A percentile compares a stretch with the other conserved stretches of the same genome.
Conservation (phyloP, 2,329 filamentous ascomycete species). For the Trichoderma pleuroti region DNA sequence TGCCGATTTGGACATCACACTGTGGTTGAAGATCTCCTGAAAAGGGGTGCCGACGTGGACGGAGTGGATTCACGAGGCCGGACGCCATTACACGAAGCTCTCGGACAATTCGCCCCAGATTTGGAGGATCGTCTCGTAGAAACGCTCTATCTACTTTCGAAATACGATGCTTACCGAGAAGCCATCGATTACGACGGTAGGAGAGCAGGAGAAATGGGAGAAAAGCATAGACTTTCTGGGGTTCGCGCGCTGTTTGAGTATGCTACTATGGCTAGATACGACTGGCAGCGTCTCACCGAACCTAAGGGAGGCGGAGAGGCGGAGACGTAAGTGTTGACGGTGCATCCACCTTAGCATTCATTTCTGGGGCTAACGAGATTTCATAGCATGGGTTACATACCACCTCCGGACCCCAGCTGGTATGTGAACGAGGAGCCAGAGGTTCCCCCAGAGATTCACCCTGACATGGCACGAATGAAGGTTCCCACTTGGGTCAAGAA, state of each 20-base stretch:
- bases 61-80: not conserved
- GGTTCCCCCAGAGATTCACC: not conserved
- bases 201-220: not conserved
- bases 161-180: not conserved
- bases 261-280: not conserved
- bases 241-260: constrained; percentile 11
- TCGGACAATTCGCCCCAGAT: not conserved
- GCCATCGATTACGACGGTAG: not conserved
- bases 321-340: not conserved
- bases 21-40: not conserved
- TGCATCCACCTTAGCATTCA: not conserved
- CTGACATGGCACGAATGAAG: not conserved
- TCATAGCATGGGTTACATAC: not conserved
- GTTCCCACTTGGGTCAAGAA: not conserved
- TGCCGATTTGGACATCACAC: constrained; percentile 12
- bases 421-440: not conserved
- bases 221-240: not conserved
- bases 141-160: not conserved
- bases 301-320: not conserved
- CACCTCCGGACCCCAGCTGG: not conserved
- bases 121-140: not conserved
- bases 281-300: not conserved
- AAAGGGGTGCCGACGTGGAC: not conserved
- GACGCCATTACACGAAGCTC: constrained; percentile 18
- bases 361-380: not conserved